These are phyloP conservation scores for Paraurostyla sp. DNA, from an alignment of 73 alveolate genomes.

Conservation along the genomic window DNA sequence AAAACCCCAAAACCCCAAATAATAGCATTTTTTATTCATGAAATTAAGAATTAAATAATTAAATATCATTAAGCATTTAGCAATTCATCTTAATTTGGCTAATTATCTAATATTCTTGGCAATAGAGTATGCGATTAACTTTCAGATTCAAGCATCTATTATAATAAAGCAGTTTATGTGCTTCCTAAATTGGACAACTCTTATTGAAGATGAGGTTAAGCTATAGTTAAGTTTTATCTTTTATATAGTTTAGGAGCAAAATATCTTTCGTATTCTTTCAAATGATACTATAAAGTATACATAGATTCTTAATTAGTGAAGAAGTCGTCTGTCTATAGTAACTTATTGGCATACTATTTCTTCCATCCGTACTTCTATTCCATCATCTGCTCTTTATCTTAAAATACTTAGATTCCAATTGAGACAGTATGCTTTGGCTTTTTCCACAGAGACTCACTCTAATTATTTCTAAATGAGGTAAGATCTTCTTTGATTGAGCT, in stretches of 20 bases:
- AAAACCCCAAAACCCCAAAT: too few relatives aligned
- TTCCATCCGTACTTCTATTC: constrained; percentile 44
- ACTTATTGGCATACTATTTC: constrained; percentile 14
- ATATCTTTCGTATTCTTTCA: constrained; percentile 35
- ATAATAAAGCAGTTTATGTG: too few relatives aligned
- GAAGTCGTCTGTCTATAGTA: background rate
- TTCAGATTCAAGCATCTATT: too few relatives aligned
- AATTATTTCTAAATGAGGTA: background rate
- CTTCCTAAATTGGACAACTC: too few relatives aligned
- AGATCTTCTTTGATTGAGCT: background rate
- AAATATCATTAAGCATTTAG: too few relatives aligned
- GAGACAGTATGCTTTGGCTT: constrained; percentile 25
- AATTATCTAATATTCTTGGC: too few relatives aligned
- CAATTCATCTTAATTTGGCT: too few relatives aligned
- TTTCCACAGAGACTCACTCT: background rate
- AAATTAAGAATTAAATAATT: too few relatives aligned
- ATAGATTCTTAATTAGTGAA: background rate
- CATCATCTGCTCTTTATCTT: constrained; percentile 17
- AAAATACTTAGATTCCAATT: constrained; percentile 1
- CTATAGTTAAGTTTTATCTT: too few relatives aligned
- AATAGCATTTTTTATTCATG: too few relatives aligned
- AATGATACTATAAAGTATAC: background rate
- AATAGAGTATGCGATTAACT: too few relatives aligned
- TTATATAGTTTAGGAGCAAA: background rate
- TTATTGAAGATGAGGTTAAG: too few relatives aligned